phyloP scores from a whole-genome alignment of 306 rosid species.

The Glycyrrhiza uralensis region DNA sequence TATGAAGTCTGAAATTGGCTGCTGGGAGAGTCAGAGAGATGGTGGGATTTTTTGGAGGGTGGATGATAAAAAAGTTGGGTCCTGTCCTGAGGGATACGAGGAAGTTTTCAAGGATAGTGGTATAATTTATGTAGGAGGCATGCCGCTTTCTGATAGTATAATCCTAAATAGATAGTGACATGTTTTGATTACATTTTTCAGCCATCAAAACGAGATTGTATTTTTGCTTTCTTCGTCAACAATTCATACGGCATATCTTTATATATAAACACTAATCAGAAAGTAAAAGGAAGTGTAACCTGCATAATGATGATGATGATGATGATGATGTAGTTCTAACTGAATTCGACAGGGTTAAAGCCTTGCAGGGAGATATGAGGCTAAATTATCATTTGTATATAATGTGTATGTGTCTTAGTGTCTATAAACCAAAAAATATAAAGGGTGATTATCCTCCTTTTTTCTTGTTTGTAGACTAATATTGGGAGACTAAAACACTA shows the following conservation, averaged over 20 bases:
- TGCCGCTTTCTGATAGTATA: not conserved
- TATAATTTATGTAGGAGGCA: not conserved
- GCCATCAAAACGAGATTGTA: not conserved
- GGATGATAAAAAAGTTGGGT: not conserved
- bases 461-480: too few species aligned
- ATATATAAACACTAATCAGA: too few species aligned
- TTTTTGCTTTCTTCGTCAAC: not conserved
- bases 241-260: not conserved
- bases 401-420: not conserved
- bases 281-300: not conserved
- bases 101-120: not conserved
- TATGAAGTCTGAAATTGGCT: slow-evolving; percentile 8
- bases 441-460: too few species aligned
- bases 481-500: too few species aligned
- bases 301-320: too few species aligned
- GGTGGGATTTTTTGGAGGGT: not conserved
- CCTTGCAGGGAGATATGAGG: not conserved
- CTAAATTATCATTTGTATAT: not conserved
- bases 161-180: not conserved
- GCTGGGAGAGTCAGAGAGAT: not conserved
- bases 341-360: too few species aligned
- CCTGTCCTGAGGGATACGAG: not conserved
- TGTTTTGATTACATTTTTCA: not conserved
- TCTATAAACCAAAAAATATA: too few species aligned
- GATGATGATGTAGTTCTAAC: too few species aligned